phyloP scores from a whole-genome alignment of 2,329 filamentous ascomycete species.

The Exophiala sideris region DNA sequence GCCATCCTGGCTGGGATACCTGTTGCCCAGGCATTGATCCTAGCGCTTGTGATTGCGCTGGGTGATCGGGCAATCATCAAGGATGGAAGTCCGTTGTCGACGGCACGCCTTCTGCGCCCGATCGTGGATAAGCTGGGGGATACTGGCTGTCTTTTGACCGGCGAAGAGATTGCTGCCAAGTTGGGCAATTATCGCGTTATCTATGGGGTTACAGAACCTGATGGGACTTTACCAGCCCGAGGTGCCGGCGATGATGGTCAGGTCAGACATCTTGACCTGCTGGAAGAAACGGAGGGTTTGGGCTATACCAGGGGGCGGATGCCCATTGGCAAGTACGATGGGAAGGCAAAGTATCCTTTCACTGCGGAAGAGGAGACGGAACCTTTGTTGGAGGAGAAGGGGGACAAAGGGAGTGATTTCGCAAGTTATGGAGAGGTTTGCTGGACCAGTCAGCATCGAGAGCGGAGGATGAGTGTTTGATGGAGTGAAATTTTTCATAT shows the following conservation, averaged over 20 bases:
- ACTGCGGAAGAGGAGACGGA: conserved; percentile 1
- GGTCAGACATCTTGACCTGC: conserved; percentile 10
- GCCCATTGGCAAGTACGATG: conserved; percentile 17
- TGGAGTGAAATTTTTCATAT: too few relatives aligned
- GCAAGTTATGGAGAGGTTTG: neutral
- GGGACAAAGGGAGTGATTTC: neutral
- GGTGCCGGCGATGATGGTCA: conserved; percentile 6
- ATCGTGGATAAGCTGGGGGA: conserved; percentile 21
- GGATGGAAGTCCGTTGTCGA: conserved; percentile 19
- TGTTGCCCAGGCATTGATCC: conserved; percentile 14
- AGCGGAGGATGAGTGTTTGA: conserved; percentile 14
- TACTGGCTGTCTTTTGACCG: conserved; percentile 20
- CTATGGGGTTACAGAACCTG: conserved; percentile 27
- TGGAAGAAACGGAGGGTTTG: conserved; percentile 16
- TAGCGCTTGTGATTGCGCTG: conserved; percentile 16
- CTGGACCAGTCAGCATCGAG: neutral
- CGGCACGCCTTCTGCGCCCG: conserved; percentile 20
- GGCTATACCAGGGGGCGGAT: conserved; percentile 7
- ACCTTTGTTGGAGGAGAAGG: neutral
- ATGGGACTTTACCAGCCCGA: conserved; percentile 12
- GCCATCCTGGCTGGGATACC: conserved; percentile 21
- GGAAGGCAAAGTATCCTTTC: neutral
- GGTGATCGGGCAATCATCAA: conserved; percentile 25
- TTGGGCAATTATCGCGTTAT: conserved; percentile 21
- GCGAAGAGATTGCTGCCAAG: conserved; percentile 25